Conservation (phyloP, 805 yeast genomes). For the Saturnispora mendoncae region DNA sequence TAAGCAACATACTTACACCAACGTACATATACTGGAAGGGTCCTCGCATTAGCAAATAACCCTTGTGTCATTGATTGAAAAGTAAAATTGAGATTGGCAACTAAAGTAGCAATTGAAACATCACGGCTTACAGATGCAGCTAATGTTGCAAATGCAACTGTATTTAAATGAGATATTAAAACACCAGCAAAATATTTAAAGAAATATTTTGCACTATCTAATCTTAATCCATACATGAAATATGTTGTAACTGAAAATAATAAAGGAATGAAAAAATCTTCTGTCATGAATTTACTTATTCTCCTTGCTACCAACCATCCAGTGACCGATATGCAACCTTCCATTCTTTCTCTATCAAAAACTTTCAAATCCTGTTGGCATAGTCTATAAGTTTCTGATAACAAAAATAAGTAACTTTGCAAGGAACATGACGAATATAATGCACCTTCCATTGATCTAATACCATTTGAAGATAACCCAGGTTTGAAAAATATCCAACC, state of each 20-base stretch:
- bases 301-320: conserved; percentile 65
- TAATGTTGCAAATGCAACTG: conserved; percentile 45
- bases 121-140: conserved; percentile 51
- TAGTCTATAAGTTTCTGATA: conserved; percentile 52
- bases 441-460: conserved; percentile 48
- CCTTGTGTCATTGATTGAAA: conserved; percentile 76
- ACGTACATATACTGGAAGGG: conserved; percentile 76
- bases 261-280: conserved; percentile 57
- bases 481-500: conserved; percentile 78
- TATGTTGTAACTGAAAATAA: conserved; percentile 55
- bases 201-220: conserved; percentile 38
- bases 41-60: conserved; percentile 61
- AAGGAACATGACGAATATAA: conserved; percentile 45
- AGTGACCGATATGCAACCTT: conserved; percentile 52
- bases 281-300: conserved; percentile 54
- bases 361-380: conserved; percentile 46
- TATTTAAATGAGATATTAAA: conserved; percentile 46
- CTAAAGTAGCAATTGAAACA: conserved; percentile 50
- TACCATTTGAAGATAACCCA: conserved; percentile 49
- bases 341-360: conserved; percentile 61
- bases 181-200: conserved; percentile 54
- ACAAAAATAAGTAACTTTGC: conserved; percentile 45
- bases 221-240: conserved; percentile 68
- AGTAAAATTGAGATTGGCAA: conserved; percentile 58
- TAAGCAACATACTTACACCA: conserved; percentile 76